These are phyloP conservation scores for Fusarium luffae DNA, from an alignment of 2,329 filamentous ascomycete species.

Conservation along the genomic window DNA sequence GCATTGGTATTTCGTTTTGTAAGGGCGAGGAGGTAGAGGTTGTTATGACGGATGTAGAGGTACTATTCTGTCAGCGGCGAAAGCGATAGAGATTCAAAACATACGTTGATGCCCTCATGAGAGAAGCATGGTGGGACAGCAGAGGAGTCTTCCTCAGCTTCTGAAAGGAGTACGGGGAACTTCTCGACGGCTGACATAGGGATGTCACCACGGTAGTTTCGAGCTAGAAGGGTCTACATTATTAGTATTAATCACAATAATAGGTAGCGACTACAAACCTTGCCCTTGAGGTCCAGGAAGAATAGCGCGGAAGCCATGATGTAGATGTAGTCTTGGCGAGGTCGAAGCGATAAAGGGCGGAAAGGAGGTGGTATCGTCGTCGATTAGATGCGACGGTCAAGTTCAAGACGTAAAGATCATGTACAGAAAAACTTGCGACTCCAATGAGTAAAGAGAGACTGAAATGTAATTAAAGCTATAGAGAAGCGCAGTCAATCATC, in stretches of 20 bases:
- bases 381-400: slow-evolving; percentile 40
- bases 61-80: slow-evolving; percentile 69
- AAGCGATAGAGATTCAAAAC: slow-evolving; percentile 49
- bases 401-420: slow-evolving; percentile 29
- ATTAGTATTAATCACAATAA: slow-evolving; percentile 3
- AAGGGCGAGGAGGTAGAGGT: slow-evolving; percentile 95
- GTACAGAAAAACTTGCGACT: slow-evolving; percentile 16
- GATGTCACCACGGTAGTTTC: slow-evolving; percentile 98
- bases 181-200: slow-evolving; percentile 99
- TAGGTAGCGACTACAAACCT: slow-evolving; percentile 65
- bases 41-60: slow-evolving; percentile 99
- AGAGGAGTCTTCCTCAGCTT: slow-evolving; percentile 99
- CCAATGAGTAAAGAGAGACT: slow-evolving; percentile 14
- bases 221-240: slow-evolving; percentile 91
- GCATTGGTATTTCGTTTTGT: slow-evolving; percentile 99
- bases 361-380: slow-evolving; percentile 44
- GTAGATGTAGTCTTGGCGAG: slow-evolving; percentile 37
- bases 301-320: slow-evolving; percentile 97
- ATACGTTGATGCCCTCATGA: slow-evolving; percentile 96
- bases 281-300: slow-evolving; percentile 99
- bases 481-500: slow-evolving; percentile 43
- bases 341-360: slow-evolving; percentile 27
- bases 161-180: slow-evolving; percentile 93
- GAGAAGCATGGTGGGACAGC: slow-evolving; percentile 98
- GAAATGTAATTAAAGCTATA: slow-evolving; percentile 35